These are phyloP conservation scores for Eimeria zaria DNA, from an alignment of 169 alveolate species.

Conservation along the genomic window DNA sequence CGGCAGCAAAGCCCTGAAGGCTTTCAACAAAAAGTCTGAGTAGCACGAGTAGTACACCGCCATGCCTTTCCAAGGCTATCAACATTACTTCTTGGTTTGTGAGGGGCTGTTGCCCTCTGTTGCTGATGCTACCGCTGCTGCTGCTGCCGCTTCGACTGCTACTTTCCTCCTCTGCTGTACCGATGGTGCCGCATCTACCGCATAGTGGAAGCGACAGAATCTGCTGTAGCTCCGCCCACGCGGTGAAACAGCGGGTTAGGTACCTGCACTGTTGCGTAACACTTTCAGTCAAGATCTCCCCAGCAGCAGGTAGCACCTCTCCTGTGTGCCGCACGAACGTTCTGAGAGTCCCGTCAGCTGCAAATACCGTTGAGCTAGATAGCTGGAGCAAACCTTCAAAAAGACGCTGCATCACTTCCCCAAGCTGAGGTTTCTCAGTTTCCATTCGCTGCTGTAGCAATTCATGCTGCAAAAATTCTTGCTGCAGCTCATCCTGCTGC, in stretches of 20 bases:
- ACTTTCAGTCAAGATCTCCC: neutral
- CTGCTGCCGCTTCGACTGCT: slow-evolving; percentile 14
- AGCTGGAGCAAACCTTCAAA: slow-evolving; percentile 24
- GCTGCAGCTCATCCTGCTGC: slow-evolving; percentile 18
- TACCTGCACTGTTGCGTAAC: slow-evolving; percentile 35
- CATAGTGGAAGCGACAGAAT: slow-evolving; percentile 7
- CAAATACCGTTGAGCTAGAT: neutral
- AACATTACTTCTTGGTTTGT: neutral
- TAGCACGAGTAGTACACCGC: neutral
- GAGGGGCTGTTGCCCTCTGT: neutral
- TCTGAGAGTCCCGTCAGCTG: neutral
- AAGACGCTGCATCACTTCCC: neutral
- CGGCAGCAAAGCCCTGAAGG: slow-evolving; percentile 5
- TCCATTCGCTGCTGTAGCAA: neutral
- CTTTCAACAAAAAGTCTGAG: neutral
- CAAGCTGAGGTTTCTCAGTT: neutral
- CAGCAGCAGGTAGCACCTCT: slow-evolving; percentile 19
- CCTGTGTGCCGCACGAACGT: neutral
- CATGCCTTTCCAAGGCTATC: neutral
- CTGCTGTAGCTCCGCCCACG: slow-evolving; percentile 54
- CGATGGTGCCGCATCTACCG: neutral
- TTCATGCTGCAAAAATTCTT: slow-evolving; percentile 13
- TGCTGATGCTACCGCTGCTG: neutral
- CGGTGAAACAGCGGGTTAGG: slow-evolving; percentile 51
- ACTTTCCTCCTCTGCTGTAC: neutral